These are phyloP conservation scores for Phlegmacium glaucopus DNA, from an alignment of 768 basidiomycete species.

Conservation along the genomic window DNA sequence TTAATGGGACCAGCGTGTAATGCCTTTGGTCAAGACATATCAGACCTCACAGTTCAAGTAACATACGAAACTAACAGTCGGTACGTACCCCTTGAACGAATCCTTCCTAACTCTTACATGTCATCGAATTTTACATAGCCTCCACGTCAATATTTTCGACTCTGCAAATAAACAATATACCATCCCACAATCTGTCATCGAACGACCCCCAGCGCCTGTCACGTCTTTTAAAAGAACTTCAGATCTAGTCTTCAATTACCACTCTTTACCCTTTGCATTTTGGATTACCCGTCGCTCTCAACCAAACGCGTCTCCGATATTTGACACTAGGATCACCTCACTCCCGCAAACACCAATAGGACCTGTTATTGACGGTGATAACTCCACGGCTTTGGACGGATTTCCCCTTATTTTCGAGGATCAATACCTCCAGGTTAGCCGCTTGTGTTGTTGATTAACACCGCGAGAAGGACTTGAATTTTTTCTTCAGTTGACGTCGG, in stretches of 20 bases:
- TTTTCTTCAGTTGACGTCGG: conserved; percentile 50
- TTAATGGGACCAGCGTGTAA: conserved; percentile 59
- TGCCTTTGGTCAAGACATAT: conserved; percentile 60
- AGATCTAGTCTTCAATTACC: conserved; percentile 69
- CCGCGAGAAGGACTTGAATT: not conserved
- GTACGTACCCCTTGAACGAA: conserved; percentile 24
- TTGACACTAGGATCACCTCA: conserved; percentile 65
- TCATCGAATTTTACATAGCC: conserved; percentile 28
- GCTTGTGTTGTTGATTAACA: not conserved
- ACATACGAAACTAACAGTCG: conserved; percentile 57
- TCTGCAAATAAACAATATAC: conserved; percentile 60
- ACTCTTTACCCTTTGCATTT: conserved; percentile 66
- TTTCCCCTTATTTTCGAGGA: conserved; percentile 78
- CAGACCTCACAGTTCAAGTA: conserved; percentile 59
- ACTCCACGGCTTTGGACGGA: conserved; percentile 53
- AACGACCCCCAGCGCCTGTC: conserved; percentile 36
- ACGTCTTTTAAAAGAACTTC: conserved; percentile 36
- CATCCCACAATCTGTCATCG: conserved; percentile 51
- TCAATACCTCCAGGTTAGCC: conserved; percentile 65
- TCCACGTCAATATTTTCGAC: conserved; percentile 70
- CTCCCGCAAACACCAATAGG: conserved; percentile 58
- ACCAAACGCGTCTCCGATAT: conserved; percentile 52
- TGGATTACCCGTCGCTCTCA: conserved; percentile 73
- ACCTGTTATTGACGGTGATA: conserved; percentile 49
- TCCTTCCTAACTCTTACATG: not conserved